Base-by-base conservation (phyloP, 345 rosid species). In the Melaleuca alternifolia region DNA sequence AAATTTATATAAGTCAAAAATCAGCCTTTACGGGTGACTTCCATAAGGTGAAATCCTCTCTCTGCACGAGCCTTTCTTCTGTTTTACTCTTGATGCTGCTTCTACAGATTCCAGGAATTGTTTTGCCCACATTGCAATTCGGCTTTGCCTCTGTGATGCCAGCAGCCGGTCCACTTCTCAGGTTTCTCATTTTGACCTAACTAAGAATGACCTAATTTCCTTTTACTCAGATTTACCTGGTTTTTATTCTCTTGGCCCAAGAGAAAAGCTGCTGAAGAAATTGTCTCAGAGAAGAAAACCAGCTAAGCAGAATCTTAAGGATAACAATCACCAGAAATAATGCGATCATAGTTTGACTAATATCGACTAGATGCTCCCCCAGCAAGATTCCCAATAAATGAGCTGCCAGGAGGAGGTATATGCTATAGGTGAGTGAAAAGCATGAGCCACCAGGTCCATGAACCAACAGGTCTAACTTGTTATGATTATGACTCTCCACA, bases 1-100 rank as follows among this genome's bases (percentile, higher is more conserved):
- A 95, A 4, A 76, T 91, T 14, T 8, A 95, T 82, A 94, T 88
- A 76, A 95, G 95, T 98, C 94, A 95, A 57, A 96, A 93, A 87
- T 95, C 96, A 2, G 93, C 93, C 87, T 95, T 92, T 82, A 89
- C 86, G 86, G 95, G 87, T 83, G 96, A 95, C 90, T 95, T 95
- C 51, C 86, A 51, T 84, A 95, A 91, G 65, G 96, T 94, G 91
- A 96, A 94, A 87, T 96, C 93, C 90, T 96, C 95, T 30, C 98
- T 90, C 94, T 89, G 20, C 89, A 94, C 0, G 94, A 95, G 12
- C 91, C 94, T 85, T 87, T 94, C 89, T 88, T 94, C 85, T 91
- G 84, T 88, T 90, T 95, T 65, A 92, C 85, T 87, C 92, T 91
- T 82, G 92, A 94, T n/a, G 93, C 93, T 85, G 93, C 95, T 61